phyloP scores from a whole-genome alignment of 495 filamentous ascomycete genomes.

The Hyaloscypha variabilis region DNA sequence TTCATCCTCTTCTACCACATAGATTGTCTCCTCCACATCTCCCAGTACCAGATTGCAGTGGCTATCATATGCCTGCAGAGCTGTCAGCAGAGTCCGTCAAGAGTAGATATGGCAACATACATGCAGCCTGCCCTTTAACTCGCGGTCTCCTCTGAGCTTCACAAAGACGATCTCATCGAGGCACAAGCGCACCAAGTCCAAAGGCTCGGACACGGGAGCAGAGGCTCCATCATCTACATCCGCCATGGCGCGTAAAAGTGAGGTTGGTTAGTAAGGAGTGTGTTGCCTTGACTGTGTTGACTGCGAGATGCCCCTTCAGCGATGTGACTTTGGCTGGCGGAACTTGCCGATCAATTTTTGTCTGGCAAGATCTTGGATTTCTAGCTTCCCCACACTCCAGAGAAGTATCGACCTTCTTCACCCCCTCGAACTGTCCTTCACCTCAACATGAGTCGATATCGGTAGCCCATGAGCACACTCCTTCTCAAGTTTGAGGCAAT shows the following conservation, averaged over 20 bases:
- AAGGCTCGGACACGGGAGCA: conserved; percentile 76
- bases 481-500: conserved; percentile 29
- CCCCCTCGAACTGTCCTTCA: not conserved
- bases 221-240: conserved; percentile 67
- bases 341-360: not conserved
- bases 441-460: conserved; percentile 12
- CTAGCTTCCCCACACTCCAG: conserved; percentile 7
- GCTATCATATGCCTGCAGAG: conserved; percentile 86
- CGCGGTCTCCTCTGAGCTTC: conserved; percentile 91
- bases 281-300: conserved; percentile 10
- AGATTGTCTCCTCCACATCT: conserved; percentile 96
- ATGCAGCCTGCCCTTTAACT: conserved; percentile 92
- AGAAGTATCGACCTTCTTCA: not conserved
- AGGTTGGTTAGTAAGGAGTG: not conserved
- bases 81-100: conserved; percentile 15
- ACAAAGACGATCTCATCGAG: conserved; percentile 97
- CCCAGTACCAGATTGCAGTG: conserved; percentile 98
- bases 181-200: conserved; percentile 92
- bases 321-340: not conserved
- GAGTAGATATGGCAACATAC: conserved; percentile 51
- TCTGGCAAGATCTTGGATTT: not conserved
- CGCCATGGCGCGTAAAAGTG: conserved; percentile 55
- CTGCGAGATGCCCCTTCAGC: conserved; percentile 2
- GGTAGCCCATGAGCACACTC: conserved; percentile 27
- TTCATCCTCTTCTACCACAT: conserved; percentile 86